phyloP scores from a whole-genome alignment of 2,329 filamentous ascomycete species.

The Hypoxylon sp. region DNA sequence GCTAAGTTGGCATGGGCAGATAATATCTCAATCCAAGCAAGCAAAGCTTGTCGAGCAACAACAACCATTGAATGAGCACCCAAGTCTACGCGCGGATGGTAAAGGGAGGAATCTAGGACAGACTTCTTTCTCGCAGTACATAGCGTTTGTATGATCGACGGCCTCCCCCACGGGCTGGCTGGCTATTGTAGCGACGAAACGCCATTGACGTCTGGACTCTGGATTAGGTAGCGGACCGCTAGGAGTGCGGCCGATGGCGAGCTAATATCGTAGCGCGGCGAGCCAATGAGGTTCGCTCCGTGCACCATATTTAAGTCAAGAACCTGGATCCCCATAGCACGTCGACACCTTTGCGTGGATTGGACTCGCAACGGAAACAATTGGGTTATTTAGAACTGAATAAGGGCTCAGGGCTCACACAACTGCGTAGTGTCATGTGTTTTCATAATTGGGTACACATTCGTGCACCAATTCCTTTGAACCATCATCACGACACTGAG shows the following conservation, averaged over 20 bases:
- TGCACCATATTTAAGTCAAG: constrained; percentile 10
- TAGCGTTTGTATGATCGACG: constrained; percentile 43
- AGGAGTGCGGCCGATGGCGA: constrained; percentile 32
- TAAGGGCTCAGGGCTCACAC: constrained; percentile 1
- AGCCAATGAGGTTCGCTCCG: constrained; percentile 34
- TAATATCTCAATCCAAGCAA: neutral
- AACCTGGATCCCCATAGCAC: constrained; percentile 8
- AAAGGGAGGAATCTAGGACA: neutral
- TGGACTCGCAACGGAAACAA: constrained; percentile 1
- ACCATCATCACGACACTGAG: constrained; percentile 35
- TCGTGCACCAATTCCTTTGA: constrained; percentile 27
- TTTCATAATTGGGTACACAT: constrained; percentile 16
- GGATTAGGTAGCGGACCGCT: constrained; percentile 35
- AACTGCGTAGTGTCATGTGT: constrained; percentile 4
- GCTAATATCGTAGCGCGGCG: constrained; percentile 36
- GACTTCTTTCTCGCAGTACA: constrained; percentile 12
- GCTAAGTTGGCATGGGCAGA: neutral
- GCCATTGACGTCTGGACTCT: constrained; percentile 36
- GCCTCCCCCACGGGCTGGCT: constrained; percentile 38
- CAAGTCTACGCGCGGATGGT: neutral
- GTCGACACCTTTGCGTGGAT: neutral
- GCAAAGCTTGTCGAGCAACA: neutral
- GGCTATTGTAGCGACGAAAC: constrained; percentile 36
- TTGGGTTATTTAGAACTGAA: constrained; percentile 7
- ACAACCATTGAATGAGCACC: neutral